Conservation (phyloP, 1,284 basidiomycete species). For the Coniophora puteana region DNA sequence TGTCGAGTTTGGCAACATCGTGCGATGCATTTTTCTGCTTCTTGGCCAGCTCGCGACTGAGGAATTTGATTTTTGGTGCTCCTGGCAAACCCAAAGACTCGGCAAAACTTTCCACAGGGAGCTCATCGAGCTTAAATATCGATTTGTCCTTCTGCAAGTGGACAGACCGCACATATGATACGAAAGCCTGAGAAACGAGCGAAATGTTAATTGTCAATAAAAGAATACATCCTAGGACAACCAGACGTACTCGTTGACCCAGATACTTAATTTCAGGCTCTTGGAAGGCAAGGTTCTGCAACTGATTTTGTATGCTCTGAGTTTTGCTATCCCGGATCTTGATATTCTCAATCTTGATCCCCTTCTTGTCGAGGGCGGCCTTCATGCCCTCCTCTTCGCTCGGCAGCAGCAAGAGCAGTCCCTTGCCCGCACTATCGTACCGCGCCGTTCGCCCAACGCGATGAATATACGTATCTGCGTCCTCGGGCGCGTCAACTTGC, state of each 20-base stretch:
- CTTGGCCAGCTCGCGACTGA: conserved; percentile 70
- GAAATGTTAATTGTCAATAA: conserved; percentile 5
- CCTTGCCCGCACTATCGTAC: conserved; percentile 90
- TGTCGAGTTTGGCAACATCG: conserved; percentile 32
- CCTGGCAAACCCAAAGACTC: conserved; percentile 92
- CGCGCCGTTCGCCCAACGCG: conserved; percentile 94
- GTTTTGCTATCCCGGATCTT: conserved; percentile 91
- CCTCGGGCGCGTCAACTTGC: conserved; percentile 96
- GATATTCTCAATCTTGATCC: conserved; percentile 77
- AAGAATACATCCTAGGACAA: conserved; percentile 2
- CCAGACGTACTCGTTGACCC: conserved; percentile 75
- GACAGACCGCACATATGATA: conserved; percentile 93
- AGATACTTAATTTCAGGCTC: conserved; percentile 98
- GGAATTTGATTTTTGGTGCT: conserved; percentile 93
- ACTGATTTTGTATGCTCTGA: conserved; percentile 80
- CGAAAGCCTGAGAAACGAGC: conserved; percentile 69
- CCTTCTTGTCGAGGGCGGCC: conserved; percentile 68
- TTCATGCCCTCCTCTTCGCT: conserved; percentile 93
- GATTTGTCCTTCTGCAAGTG: conserved; percentile 93
- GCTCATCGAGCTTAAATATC: conserved; percentile 82
- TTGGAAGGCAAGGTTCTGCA: conserved; percentile 93
- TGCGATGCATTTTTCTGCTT: conserved; percentile 72
- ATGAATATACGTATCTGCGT: conserved; percentile 98
- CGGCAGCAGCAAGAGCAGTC: conserved; percentile 79
- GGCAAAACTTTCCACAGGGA: conserved; percentile 85